Conservation (phyloP, 1,284 basidiomycete species). For the Schizophyllum amplum region DNA sequence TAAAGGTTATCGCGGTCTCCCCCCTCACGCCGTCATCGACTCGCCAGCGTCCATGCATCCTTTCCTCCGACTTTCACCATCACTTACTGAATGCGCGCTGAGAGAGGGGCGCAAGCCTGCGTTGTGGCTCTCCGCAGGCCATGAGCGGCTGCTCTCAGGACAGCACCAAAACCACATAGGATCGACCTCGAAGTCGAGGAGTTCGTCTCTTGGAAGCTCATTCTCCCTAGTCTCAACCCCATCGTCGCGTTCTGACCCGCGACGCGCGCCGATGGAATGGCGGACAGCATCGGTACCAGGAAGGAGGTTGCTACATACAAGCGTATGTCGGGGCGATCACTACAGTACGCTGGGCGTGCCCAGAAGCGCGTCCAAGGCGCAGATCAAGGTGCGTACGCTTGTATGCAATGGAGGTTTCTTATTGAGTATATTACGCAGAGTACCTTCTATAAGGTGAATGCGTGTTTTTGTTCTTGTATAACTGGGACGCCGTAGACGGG, state of each 20-base stretch:
- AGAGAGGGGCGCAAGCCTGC: too few relatives aligned
- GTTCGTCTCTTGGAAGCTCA: background rate
- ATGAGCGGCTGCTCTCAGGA: background rate
- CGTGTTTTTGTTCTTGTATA: background rate
- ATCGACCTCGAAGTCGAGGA: background rate
- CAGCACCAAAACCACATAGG: background rate
- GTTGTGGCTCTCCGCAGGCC: background rate
- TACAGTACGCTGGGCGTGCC: conserved; percentile 35
- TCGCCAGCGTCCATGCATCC: background rate
- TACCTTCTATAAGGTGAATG: conserved; percentile 34
- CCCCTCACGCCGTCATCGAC: background rate
- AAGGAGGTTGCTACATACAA: conserved; percentile 6
- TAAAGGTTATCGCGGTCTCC: background rate
- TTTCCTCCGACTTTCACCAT: background rate
- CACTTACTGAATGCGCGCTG: background rate
- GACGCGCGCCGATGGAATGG: too few relatives aligned
- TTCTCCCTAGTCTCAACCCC: too few relatives aligned
- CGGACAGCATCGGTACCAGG: too few relatives aligned
- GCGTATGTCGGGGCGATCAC: conserved; percentile 19
- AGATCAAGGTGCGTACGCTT: conserved; percentile 30
- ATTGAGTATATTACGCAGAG: conserved; percentile 22
- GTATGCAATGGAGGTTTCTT: background rate
- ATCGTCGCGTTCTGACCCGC: too few relatives aligned
- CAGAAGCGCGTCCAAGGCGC: conserved; percentile 30
- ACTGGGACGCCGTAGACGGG: background rate